Evolutionary conservation across 306 rosid species (phyloP).

Genomic region (Datisca glomerata): DNA sequence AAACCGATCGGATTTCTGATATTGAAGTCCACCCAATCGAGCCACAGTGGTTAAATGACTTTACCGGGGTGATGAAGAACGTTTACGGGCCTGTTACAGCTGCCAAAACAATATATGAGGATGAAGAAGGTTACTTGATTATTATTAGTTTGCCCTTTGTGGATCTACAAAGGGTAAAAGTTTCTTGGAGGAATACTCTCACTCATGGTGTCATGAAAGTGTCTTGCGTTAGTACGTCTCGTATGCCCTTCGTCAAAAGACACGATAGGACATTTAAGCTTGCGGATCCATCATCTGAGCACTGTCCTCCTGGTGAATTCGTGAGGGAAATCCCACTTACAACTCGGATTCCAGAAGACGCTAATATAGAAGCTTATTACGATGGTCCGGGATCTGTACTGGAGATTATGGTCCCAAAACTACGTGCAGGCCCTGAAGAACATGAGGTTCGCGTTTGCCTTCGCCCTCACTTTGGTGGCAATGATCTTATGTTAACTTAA

Average conservation of each 20-base stretch:
- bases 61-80: conserved; percentile 81
- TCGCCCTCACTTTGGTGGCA: conserved; percentile 79
- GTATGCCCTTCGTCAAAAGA: conserved; percentile 68
- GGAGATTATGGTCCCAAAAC: conserved; percentile 90
- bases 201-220: conserved; percentile 80
- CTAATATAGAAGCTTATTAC: conserved; percentile 74
- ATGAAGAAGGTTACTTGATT: conserved; percentile 66
- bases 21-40: conserved; percentile 47
- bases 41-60: conserved; percentile 53
- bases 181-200: conserved; percentile 80
- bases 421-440: conserved; percentile 65
- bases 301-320: conserved; percentile 88
- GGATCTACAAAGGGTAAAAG: conserved; percentile 80
- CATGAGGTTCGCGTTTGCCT: conserved; percentile 95
- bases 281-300: conserved; percentile 69
- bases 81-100: conserved; percentile 83
- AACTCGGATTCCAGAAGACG: conserved; percentile 86
- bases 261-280: conserved; percentile 83
- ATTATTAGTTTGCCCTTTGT: conserved; percentile 74
- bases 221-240: conserved; percentile 69
- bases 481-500: conserved; percentile 77
- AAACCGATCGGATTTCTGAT: conserved; percentile 45
- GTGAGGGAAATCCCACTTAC: conserved; percentile 77
- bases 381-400: conserved; percentile 85
- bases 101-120: conserved; percentile 85